phyloP scores from a whole-genome alignment of 164 flowering plant species.

The Vitis rotundifolia region DNA sequence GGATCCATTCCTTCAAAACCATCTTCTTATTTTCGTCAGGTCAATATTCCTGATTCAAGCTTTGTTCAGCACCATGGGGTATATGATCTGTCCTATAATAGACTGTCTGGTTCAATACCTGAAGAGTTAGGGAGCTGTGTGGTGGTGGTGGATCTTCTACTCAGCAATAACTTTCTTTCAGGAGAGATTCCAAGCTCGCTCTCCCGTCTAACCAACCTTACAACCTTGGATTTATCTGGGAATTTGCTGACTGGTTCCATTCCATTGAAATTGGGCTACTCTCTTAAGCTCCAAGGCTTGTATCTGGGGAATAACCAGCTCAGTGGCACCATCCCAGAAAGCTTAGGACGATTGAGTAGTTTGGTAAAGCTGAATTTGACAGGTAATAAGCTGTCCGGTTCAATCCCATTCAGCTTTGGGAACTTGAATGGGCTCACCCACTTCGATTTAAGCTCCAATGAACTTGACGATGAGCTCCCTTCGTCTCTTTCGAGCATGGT shows the following conservation, averaged over 20 bases:
- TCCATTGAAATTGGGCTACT: slow-evolving; percentile 47
- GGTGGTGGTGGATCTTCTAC: slow-evolving; percentile 55
- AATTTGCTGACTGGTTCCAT: slow-evolving; percentile 54
- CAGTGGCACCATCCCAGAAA: slow-evolving; percentile 52
- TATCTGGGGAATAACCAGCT: slow-evolving; percentile 64
- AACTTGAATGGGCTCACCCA: slow-evolving; percentile 62
- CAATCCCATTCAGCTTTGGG: slow-evolving; percentile 54
- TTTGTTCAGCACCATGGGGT: slow-evolving; percentile 76
- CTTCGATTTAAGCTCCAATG: slow-evolving; percentile 69
- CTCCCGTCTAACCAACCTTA: slow-evolving; percentile 52
- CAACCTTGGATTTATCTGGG: slow-evolving; percentile 63
- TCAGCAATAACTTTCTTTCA: slow-evolving; percentile 61
- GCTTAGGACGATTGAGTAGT: slow-evolving; percentile 44
- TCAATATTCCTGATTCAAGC: slow-evolving; percentile 61
- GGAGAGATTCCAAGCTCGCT: slow-evolving; percentile 67
- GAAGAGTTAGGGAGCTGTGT: slow-evolving; percentile 62
- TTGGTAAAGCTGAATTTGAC: slow-evolving; percentile 77
- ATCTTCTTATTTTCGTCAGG: slow-evolving; percentile 51
- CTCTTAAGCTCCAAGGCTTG: slow-evolving; percentile 61
- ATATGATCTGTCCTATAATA: slow-evolving; percentile 69
- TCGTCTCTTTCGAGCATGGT: slow-evolving; percentile 53
- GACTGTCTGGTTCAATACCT: slow-evolving; percentile 61
- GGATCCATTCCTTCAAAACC: slow-evolving; percentile 57
- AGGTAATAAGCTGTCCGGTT: slow-evolving; percentile 55
- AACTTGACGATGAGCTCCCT: slow-evolving; percentile 57